Evolutionary conservation across 192 early-diverging fungal species (phyloP).

Genomic region (Coemansia sp.): DNA sequence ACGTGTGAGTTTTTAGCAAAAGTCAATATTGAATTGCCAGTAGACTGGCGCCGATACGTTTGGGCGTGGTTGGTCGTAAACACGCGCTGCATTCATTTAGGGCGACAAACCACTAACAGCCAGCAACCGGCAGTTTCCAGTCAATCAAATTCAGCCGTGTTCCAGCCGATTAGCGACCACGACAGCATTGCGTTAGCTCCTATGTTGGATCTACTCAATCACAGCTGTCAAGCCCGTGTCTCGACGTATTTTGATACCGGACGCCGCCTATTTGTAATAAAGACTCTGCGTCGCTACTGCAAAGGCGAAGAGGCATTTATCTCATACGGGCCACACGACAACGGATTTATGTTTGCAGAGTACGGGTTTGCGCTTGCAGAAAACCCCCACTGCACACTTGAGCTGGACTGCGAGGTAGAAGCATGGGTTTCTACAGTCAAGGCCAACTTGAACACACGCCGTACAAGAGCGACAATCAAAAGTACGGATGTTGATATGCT

Average conservation of each 20-base stretch:
- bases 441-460: background rate
- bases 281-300: constrained; percentile 58
- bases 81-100: constrained; percentile 51
- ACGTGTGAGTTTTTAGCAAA: constrained; percentile 8
- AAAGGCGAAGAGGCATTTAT: constrained; percentile 62
- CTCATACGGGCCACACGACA: constrained; percentile 50
- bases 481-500: constrained; percentile 15
- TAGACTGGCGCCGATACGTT: constrained; percentile 32
- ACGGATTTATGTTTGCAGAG: constrained; percentile 47
- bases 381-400: constrained; percentile 41
- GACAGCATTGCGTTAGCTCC: constrained; percentile 73
- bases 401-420: constrained; percentile 24
- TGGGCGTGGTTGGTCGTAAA: constrained; percentile 52
- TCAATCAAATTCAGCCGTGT: background rate
- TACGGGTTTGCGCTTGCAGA: constrained; percentile 41
- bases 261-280: constrained; percentile 61
- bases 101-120: background rate
- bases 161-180: constrained; percentile 6
- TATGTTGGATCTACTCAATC: constrained; percentile 75
- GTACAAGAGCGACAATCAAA: background rate
- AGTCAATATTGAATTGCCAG: background rate
- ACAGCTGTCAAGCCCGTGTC: constrained; percentile 61
- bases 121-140: background rate
- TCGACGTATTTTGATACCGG: constrained; percentile 22
- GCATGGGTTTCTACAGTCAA: constrained; percentile 20